Evolutionary conservation across 2,329 filamentous ascomycete species (phyloP), one percentile per base, ranked within the genome.

Genomic region (Pseudogymnoascus sp.): DNA sequence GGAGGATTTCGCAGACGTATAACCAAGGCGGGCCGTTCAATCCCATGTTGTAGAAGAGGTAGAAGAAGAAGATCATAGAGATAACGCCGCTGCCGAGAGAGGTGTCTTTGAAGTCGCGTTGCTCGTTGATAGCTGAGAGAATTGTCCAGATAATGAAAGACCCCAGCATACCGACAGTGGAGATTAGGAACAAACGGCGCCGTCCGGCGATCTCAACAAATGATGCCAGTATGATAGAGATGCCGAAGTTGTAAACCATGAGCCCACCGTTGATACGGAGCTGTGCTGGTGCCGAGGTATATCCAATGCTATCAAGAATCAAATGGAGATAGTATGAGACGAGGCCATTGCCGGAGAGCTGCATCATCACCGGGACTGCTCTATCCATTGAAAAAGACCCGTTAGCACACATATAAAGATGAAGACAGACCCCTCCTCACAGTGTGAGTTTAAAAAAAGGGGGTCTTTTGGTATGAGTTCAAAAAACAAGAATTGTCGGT

Each of bases 51-150:
- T 57, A 57, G 51, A 57, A 57, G n/a, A 57, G 51, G 45, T 72
- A 73, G 65, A 73, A 76, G 7, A 76, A 60, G 62, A 75, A 76
- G 16, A 76, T 71, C 63, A 76, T 72, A 0, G 73, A 72, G 12
- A 76, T 69, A 1, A 75, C 73, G 1, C 73, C 72, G 47, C 72
- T 67, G 0, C 70, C 72, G 0, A 72, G 71, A 4, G 71, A 64
- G 23, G 66, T 66, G 10, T 59, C 66, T 21, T 3, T 4, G 5
- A 57, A 57, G 8, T 37, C 40, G 0, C 64, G 67, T 11, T 67
- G 60, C 3, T 63, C 65, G 60, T 69, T 69, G 12, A 65, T 62
- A 1, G 64, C 67, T 1, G 66, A 69, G 7, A 66, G 65, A 14
- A 66, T 60, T 6, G 68, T 70, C 42, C 68, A 68, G 34, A 70